Conservation (phyloP, 169 alveolate genomes). For the Miamiensis avidus region DNA sequence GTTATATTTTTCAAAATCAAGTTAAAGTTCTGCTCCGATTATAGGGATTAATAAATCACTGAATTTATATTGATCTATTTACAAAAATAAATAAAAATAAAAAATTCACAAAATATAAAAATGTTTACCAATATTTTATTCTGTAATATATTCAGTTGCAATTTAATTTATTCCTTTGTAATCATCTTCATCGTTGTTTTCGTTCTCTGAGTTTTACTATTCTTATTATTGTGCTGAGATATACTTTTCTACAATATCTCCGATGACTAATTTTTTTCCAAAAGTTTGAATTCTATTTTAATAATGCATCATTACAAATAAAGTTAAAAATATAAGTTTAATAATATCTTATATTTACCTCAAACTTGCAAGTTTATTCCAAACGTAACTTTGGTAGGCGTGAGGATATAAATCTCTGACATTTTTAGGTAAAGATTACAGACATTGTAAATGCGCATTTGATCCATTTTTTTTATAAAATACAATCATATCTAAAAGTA, state of each 20-base stretch:
- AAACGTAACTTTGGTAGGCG: slow-evolving; percentile 83
- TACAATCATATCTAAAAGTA: slow-evolving; percentile 40
- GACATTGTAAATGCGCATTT: slow-evolving; percentile 54
- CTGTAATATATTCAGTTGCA: not conserved
- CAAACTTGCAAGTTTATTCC: slow-evolving; percentile 70
- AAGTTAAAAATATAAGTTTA: slow-evolving; percentile 68
- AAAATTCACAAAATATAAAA: no score
- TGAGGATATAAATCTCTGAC: slow-evolving; percentile 69
- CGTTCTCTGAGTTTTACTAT: not conserved
- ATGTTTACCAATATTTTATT: not conserved
- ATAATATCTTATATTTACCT: slow-evolving; percentile 67
- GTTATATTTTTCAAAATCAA: not conserved
- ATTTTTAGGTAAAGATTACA: slow-evolving; percentile 41
- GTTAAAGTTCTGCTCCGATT: not conserved
- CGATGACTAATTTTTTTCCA: not conserved
- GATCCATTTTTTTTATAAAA: slow-evolving; percentile 57
- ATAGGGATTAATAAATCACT: not conserved
- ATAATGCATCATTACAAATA: slow-evolving; percentile 30
- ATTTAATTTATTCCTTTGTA: not conserved
- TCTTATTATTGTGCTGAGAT: not conserved
- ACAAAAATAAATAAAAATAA: no score
- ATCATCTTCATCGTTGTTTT: not conserved
- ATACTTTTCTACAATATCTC: not conserved
- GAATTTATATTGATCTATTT: not conserved
- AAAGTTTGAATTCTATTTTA: not conserved